These are phyloP conservation scores for Verticillium nonalfalfae DNA, from an alignment of 2,329 filamentous ascomycete genomes.

Conservation along the genomic window DNA sequence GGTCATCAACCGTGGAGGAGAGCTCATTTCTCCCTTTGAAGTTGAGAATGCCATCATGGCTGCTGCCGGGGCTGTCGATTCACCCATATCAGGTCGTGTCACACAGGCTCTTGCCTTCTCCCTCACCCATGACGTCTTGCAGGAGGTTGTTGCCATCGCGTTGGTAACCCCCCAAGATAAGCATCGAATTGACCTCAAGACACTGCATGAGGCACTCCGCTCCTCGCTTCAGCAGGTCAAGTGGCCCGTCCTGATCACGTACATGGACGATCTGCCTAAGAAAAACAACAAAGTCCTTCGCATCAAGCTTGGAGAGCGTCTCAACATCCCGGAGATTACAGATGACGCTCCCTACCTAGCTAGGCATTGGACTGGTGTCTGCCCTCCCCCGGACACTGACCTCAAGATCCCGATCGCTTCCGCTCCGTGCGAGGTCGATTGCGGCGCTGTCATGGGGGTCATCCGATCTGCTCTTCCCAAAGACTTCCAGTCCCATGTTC, in stretches of 20 bases:
- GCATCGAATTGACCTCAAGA: slow-evolving; percentile 39
- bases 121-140: slow-evolving; percentile 42
- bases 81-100: slow-evolving; percentile 38
- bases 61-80: slow-evolving; percentile 31
- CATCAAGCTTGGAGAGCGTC: slow-evolving; percentile 42
- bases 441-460: slow-evolving; percentile 16
- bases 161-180: slow-evolving; percentile 38
- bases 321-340: slow-evolving; percentile 35
- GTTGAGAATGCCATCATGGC: slow-evolving; percentile 50
- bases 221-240: slow-evolving; percentile 45
- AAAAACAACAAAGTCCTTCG: slow-evolving; percentile 53
- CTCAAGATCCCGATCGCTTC: slow-evolving; percentile 33
- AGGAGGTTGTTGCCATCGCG: slow-evolving; percentile 48
- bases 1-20: slow-evolving; percentile 51
- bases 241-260: slow-evolving; percentile 43
- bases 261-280: slow-evolving; percentile 49
- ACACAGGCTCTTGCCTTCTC: slow-evolving; percentile 47
- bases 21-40: slow-evolving; percentile 53
- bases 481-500: slow-evolving; percentile 11
- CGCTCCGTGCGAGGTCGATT: slow-evolving; percentile 24
- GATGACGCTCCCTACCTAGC: slow-evolving; percentile 34
- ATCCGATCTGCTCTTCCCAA: slow-evolving; percentile 12
- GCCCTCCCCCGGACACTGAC: slow-evolving; percentile 39
- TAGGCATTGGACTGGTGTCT: slow-evolving; percentile 43
- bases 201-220: slow-evolving; percentile 38